Percentiles rank a stretch among this genome's conserved stretches.
phyloP scores from a whole-genome alignment of 2,329 filamentous ascomycete genomes.

The Akanthomyces lecanii region DNA sequence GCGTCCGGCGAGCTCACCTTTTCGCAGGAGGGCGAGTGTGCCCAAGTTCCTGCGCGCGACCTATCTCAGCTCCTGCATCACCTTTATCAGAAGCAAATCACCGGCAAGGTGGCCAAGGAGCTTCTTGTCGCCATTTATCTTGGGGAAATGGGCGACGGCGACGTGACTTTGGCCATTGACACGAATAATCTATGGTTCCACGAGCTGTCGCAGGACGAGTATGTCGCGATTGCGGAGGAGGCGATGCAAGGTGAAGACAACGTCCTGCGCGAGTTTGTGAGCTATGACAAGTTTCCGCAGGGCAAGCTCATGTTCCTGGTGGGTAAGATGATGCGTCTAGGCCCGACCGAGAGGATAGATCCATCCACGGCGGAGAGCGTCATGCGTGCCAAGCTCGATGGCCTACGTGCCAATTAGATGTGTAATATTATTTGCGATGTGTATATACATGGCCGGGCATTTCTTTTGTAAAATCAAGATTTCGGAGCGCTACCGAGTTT shows the following conservation, averaged over 20 bases:
- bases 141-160: constrained; percentile 38
- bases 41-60: constrained; percentile 40
- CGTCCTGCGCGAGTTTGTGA: constrained; percentile 43
- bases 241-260: constrained; percentile 44
- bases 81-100: constrained; percentile 47
- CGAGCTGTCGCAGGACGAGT: constrained; percentile 46
- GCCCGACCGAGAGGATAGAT: constrained; percentile 51
- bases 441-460: neutral
- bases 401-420: neutral
- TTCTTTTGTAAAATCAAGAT: neutral
- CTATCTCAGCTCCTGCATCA: constrained; percentile 50
- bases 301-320: constrained; percentile 60
- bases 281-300: constrained; percentile 44
- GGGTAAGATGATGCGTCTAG: constrained; percentile 54
- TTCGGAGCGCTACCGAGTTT: neutral
- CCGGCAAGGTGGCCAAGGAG: constrained; percentile 54
- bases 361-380: constrained; percentile 47
- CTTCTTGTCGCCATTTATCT: constrained; percentile 51
- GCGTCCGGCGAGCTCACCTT: constrained; percentile 42
- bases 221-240: constrained; percentile 41
- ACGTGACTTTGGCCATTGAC: constrained; percentile 42
- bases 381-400: constrained; percentile 30
- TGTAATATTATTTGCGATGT: neutral
- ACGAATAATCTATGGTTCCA: constrained; percentile 50
- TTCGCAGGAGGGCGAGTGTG: constrained; percentile 44